These are phyloP conservation scores for Fusarium poae DNA, from an alignment of 2,329 filamentous ascomycete species.

Conservation along the genomic window DNA sequence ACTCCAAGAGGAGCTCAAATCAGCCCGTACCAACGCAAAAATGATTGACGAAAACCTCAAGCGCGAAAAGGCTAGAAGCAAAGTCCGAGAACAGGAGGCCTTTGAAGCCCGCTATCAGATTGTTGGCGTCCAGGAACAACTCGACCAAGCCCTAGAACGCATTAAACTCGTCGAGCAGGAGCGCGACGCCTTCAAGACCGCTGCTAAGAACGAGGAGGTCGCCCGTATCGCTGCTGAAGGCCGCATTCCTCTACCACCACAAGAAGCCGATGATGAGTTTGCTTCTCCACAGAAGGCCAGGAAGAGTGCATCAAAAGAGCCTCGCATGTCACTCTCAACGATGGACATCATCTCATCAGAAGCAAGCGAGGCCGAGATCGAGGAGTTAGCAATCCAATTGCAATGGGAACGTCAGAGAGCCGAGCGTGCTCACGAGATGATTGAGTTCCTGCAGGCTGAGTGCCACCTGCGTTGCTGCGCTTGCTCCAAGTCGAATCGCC, in stretches of 20 bases:
- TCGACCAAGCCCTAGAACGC: slow-evolving; percentile 72
- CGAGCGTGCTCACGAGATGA: slow-evolving; percentile 76
- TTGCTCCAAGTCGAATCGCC: slow-evolving; percentile 61
- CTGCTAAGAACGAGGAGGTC: slow-evolving; percentile 79
- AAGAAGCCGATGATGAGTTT: slow-evolving; percentile 71
- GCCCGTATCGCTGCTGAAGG: slow-evolving; percentile 79
- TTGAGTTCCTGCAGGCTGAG: slow-evolving; percentile 82
- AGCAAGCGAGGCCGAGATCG: slow-evolving; percentile 69
- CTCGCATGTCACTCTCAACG: slow-evolving; percentile 62
- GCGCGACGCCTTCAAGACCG: slow-evolving; percentile 78
- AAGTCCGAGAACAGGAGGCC: slow-evolving; percentile 75
- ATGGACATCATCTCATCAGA: slow-evolving; percentile 67
- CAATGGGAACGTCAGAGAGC: slow-evolving; percentile 73
- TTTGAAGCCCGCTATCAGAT: slow-evolving; percentile 76
- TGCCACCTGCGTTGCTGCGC: slow-evolving; percentile 77
- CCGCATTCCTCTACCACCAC: slow-evolving; percentile 72
- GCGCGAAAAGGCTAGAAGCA: slow-evolving; percentile 72
- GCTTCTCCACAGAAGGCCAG: slow-evolving; percentile 72
- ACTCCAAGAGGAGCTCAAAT: slow-evolving; percentile 79
- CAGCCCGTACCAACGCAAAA: slow-evolving; percentile 66
- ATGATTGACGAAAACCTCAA: slow-evolving; percentile 70
- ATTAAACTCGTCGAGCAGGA: slow-evolving; percentile 78
- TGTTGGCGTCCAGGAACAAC: slow-evolving; percentile 74
- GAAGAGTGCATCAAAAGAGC: slow-evolving; percentile 51
- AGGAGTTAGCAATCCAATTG: slow-evolving; percentile 66